phyloP scores from a whole-genome alignment of 176 grass and related monocot species.

The Triticum dicoccoides region DNA sequence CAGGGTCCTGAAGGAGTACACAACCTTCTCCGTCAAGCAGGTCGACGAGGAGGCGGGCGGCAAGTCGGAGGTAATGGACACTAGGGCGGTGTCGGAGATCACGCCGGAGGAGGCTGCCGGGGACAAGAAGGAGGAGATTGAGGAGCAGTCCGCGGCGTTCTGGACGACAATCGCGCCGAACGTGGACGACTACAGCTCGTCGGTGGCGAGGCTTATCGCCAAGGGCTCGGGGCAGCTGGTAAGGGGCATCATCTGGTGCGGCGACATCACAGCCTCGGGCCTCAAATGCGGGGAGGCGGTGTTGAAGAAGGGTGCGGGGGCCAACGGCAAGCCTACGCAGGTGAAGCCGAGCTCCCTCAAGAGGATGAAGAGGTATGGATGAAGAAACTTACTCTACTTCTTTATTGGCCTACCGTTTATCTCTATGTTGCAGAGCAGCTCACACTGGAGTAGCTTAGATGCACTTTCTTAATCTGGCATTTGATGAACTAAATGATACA shows the following conservation, averaged over 20 bases:
- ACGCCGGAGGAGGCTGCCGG: constrained; percentile 78
- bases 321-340: constrained; percentile 45
- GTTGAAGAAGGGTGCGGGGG: constrained; percentile 51
- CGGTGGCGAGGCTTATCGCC: constrained; percentile 65
- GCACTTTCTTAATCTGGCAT: not conserved
- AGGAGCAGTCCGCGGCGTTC: constrained; percentile 79
- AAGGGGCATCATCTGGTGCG: constrained; percentile 88
- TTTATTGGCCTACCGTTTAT: not conserved
- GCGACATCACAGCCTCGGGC: constrained; percentile 73
- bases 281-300: constrained; percentile 59
- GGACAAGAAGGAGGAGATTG: constrained; percentile 65
- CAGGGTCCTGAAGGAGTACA: constrained; percentile 66
- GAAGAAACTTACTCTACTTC: not conserved
- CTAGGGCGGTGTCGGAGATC: constrained; percentile 47
- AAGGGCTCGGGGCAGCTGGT: constrained; percentile 70
- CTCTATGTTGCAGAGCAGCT: not conserved
- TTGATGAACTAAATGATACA: not conserved
- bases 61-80: constrained; percentile 63
- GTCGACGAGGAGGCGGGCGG: constrained; percentile 36
- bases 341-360: constrained; percentile 67
- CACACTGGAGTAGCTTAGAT: not conserved
- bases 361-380: constrained; percentile 88
- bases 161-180: constrained; percentile 95
- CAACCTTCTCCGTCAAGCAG: constrained; percentile 86
- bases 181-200: constrained; percentile 89